Base-by-base conservation (phyloP, 371 early-diverging fungal genomes). In the Rhizopus microsporus region DNA sequence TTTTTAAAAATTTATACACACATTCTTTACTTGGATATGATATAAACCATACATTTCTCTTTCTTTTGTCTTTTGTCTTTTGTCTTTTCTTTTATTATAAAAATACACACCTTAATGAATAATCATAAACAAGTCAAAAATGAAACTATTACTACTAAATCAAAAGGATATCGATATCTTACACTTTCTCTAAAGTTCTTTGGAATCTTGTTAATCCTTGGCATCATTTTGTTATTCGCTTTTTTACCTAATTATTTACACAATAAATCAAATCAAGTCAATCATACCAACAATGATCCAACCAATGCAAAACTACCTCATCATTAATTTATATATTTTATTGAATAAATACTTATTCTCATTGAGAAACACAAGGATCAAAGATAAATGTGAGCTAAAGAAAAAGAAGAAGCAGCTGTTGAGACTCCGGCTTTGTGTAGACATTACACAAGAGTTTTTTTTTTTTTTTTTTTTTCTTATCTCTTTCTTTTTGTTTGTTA, bases 301-400 rank as follows among this genome's bases (percentile, higher is more conserved):
- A 60, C 61, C 9, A 54, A 60, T 50, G 61, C 61, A 10, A 55
- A 43, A 33, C 43, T 60, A 16, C 61, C 61, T n/a, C 29, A 46
- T 9, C 17, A 17, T 5, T 29, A 6, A 46, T 29, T 29, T 46
- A 10, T 37, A 37, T 5, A 23, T 23, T 23, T 23, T 23, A 23
- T 23, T 23, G 23, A 23, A 23, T 23, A 23, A 23, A 23, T 23
- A 23, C 23, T 23, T 23, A 23, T 23, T 23, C 23, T 23, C 23
- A n/a, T n/a, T n/a, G 23, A 23, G 23, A 23, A 23, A 23, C 23
- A 23, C 23, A 23, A 23, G 23, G 23, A 23, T 23, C 0, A 23
- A 23, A 23, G 1, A 23, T 23, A 23, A 0, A 23, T 23, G 23
- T 23, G 23, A 23, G 23, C 23, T 23, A 23, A 23, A 23, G 23